Evolutionary conservation across 169 alveolate genomes (phyloP), one percentile per base, ranked within the genome.

Genomic region (Plasmodium berghei): DNA sequence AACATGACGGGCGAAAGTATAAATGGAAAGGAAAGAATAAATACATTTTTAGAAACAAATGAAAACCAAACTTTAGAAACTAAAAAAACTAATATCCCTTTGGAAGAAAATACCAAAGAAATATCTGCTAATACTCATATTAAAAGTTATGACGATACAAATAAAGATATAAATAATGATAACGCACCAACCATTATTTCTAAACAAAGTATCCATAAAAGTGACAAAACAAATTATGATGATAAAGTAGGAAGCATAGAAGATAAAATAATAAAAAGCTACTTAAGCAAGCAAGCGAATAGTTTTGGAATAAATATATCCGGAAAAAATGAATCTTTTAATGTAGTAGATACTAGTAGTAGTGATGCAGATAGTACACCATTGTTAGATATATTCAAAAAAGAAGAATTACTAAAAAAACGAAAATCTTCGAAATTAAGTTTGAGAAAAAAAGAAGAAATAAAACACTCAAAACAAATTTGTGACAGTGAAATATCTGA

Each of bases 191-290:
- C 4, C 42, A 34, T 34, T 0, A 34, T 34, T 34, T 34, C 42
- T 34, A 4, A 34, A 34, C 42, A 34, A 34, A 34, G 42, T 3
- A 3, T 34, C 42, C 0, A 34, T n/a, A 9, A 18, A n/a, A 66
- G 40, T 9, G 24, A 49, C 22, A n/a, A 5, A 0, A 2, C 26
- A 22, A 70, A 70, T 70, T 46, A 0, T 20, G 1, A 54, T 4
- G 9, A 9, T 24, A 20, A 9, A 49, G 40, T 20, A 2, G 74
- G 12, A 1, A 34, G 40, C 8, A 40, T 45, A 14, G 75, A 75
- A 26, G 74, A 75, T 48, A 75, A 62, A 62, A 75, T 75, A 62
- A 62, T 75, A 48, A 75, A 49, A 56, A 75, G 61, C 20, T 75
- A 75, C 49, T 42, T 75, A 69, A 75, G 73, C 42, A 59, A 75